These are phyloP conservation scores for Tulasnella sp. DNA, from an alignment of 768 basidiomycete genomes.

Conservation along the genomic window DNA sequence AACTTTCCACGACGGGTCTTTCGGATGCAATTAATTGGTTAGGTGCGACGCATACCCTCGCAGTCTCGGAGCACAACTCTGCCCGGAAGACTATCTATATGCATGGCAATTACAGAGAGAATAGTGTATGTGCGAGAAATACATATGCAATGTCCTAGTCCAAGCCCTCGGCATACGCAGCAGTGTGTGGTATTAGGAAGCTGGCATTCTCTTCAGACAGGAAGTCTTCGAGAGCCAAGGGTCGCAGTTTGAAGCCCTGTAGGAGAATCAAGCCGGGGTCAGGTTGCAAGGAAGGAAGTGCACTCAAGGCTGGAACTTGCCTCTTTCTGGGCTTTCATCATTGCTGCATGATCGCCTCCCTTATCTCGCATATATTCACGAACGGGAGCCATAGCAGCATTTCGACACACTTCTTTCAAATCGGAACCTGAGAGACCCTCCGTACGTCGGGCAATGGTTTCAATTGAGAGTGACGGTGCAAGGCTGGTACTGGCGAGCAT, in stretches of 20 bases:
- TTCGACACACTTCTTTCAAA: slow-evolving; percentile 85
- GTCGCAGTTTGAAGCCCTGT: slow-evolving; percentile 62
- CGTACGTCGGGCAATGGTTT: slow-evolving; percentile 60
- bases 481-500: slow-evolving; percentile 80
- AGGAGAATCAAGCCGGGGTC: not conserved
- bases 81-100: not conserved
- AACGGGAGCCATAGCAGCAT: slow-evolving; percentile 89
- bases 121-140: not conserved
- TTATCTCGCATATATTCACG: slow-evolving; percentile 66
- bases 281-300: not conserved
- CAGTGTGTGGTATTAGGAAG: not conserved
- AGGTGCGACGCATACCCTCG: not conserved
- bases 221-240: slow-evolving; percentile 69
- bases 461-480: slow-evolving; percentile 56
- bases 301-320: slow-evolving; percentile 37
- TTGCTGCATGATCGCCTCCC: slow-evolving; percentile 47
- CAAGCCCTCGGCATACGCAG: not conserved
- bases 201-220: slow-evolving; percentile 32
- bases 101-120: not conserved
- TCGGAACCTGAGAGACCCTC: slow-evolving; percentile 85
- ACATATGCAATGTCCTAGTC: slow-evolving; percentile 7
- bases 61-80: not conserved
- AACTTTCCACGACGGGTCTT: slow-evolving; percentile 3
- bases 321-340: slow-evolving; percentile 43
- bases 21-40: not conserved